These are phyloP conservation scores for Lichtheimia ornata DNA, from an alignment of 371 early-diverging fungal species.

Conservation along the genomic window DNA sequence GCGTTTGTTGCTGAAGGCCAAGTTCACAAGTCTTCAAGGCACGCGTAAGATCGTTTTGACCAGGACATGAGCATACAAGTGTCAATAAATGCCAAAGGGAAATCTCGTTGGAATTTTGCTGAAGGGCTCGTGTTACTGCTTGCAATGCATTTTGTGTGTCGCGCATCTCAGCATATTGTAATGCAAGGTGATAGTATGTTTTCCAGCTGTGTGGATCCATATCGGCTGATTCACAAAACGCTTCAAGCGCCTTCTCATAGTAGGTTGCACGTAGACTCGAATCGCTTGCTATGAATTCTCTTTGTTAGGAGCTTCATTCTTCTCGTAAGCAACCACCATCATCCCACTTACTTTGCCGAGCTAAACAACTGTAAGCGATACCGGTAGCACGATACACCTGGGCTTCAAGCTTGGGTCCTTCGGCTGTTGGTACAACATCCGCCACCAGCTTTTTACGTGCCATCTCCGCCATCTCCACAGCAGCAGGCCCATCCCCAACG, in stretches of 20 bases:
- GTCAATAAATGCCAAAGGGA: conserved; percentile 86
- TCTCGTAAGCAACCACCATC: background rate
- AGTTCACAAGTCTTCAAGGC: conserved; percentile 74
- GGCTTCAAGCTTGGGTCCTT: conserved; percentile 25
- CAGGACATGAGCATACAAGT: conserved; percentile 66
- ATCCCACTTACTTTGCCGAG: conserved; percentile 50
- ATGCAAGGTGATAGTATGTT: conserved; percentile 71
- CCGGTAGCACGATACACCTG: conserved; percentile 60
- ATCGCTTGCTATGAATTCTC: conserved; percentile 26
- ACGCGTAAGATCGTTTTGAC: conserved; percentile 25
- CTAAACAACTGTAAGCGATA: conserved; percentile 57
- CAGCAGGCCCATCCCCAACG: conserved; percentile 35
- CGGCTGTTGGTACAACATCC: background rate
- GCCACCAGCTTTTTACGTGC: conserved; percentile 7
- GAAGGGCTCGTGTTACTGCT: conserved; percentile 59
- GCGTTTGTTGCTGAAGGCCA: conserved; percentile 56
- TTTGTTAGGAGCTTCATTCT: background rate
- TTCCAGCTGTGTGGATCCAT: conserved; percentile 52
- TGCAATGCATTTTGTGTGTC: conserved; percentile 45
- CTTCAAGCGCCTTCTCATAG: conserved; percentile 61
- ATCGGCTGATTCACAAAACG: conserved; percentile 56
- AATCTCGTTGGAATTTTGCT: conserved; percentile 57
- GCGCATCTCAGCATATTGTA: conserved; percentile 77
- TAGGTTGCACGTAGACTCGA: conserved; percentile 63
- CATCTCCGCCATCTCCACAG: conserved; percentile 32